Evolutionary conservation across 2,329 filamentous ascomycete species (phyloP), one percentile per base, ranked within the genome.

Genomic region (Drechslerella dactyloides): DNA sequence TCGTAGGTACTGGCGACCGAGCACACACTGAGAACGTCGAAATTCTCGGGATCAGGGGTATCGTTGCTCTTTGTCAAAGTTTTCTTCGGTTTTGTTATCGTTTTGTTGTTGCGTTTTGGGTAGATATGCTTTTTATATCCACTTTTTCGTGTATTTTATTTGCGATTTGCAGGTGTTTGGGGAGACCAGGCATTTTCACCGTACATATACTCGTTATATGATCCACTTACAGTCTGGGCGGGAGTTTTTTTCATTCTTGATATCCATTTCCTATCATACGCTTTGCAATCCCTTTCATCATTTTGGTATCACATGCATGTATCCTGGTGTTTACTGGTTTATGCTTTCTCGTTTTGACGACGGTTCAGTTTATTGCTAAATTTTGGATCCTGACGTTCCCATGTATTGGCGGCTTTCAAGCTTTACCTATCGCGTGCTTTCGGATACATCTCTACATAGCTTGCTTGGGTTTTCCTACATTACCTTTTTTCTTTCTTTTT

Each of bases 191-290:
- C 68, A 72, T 53, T 53, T 53, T 53, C 68, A 72, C 68, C 68
- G 68, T 72, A 72, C 68, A 70, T 63, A 72, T 72, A 72, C 50
- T 42, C 21, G 24, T 46, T 72, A 72, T 72, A 72, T 72, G 68
- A 64, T 72, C 44, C 17, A n/a, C 30, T 65, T 72, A 55, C 23
- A 48, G 68, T 65, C 68, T 65, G 68, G 68, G 51, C 11, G 44
- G 44, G 44, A 33, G 58, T 55, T 62, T 27, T 54, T 27, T 52
- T 55, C 51, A 63, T 61, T 51, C 56, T 56, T 61, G 72, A 53
- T 58, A 59, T 63, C 40, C 42, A 35, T 69, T 40, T 35, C 33
- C 59, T 27, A 21, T 17, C 27, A 64, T 44, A 23, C 57, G 23
- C 53, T 64, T 58, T 17, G 37, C 53, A 33, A 24, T 57, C 35